Evolutionary conservation across 805 yeast species (phyloP), one percentile per base, ranked within the genome.

Genomic region (Saccharomycopsis babjevae): DNA sequence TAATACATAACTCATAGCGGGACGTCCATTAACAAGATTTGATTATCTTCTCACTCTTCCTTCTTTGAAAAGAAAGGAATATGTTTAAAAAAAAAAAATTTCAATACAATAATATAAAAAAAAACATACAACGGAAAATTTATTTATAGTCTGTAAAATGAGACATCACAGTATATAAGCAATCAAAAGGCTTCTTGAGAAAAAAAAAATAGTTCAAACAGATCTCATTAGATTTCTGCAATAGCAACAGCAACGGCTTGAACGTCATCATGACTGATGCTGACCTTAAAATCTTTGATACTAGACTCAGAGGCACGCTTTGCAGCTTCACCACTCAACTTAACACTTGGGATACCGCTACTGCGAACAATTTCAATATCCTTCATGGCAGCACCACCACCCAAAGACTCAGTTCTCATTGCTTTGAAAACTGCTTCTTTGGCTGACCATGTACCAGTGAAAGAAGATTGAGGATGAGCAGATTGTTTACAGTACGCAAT

Each of bases 361-460:
- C 81, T 85, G 69, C 93, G 86, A 34, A 77, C 68, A 68, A 94
- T 89, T 77, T 93, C 98, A 74, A 94, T 96, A 63, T 90, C 97
- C 72, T 81, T 83, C 77, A 94, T 81, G 39, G 96, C 79, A 43
- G 99, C 98, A 64, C 98, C 99, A 16, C 93, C 97, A 63, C 99
- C 99, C 71, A 85, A 83, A 56, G 96, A 84, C 70, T 82, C 81
- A 65, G 89, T 96, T 64, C 94, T 92, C 70, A 94, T 79, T 20
- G 97, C 89, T 79, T 94, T 94, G 85, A 94, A 94, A 40, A 92
- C 97, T 52, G 99, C 99, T 78, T 94, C 99, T 77, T 94, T 94
- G 54, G 99, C 99, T 36, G 97, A 89, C 99, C 99, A 94, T 54
- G 96, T 88, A 56, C 99, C 99, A 32, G 99, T 91, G 75, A 82